Evolutionary conservation across 2,329 filamentous ascomycete species (phyloP).

Genomic region (Magnaporthiopsis incrustans): DNA sequence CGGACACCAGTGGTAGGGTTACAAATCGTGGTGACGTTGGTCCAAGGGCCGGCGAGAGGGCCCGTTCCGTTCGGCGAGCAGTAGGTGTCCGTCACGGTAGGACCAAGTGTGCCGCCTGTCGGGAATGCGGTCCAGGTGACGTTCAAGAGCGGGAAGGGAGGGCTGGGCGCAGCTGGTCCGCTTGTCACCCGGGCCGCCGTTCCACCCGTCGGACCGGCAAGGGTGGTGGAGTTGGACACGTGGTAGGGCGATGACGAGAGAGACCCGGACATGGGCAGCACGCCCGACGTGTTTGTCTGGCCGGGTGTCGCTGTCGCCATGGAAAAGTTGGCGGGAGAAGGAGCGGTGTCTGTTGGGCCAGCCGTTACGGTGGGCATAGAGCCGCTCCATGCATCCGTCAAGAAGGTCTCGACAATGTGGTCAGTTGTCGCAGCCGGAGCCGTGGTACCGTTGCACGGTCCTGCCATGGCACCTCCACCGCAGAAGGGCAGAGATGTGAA

Average conservation of each 20-base stretch:
- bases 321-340: background rate
- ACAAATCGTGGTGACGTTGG: background rate
- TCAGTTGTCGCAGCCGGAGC: background rate
- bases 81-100: background rate
- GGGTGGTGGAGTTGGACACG: background rate
- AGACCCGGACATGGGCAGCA: background rate
- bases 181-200: too few relatives aligned
- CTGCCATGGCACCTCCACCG: slow-evolving; percentile 1
- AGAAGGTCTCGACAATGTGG: too few relatives aligned
- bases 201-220: background rate
- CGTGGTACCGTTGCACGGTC: background rate
- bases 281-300: background rate
- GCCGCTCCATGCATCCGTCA: background rate
- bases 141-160: background rate
- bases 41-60: background rate
- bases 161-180: background rate
- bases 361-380: background rate
- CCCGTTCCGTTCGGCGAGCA: background rate
- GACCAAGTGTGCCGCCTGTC: background rate
- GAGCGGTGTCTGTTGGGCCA: background rate
- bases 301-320: background rate
- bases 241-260: background rate
- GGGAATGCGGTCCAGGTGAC: background rate
- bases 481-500: background rate
- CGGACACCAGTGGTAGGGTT: background rate